Evolutionary conservation across 2,329 filamentous ascomycete genomes (phyloP), one percentile per base, ranked within the genome.

Genomic region (Colletotrichum lindemuthianum): DNA sequence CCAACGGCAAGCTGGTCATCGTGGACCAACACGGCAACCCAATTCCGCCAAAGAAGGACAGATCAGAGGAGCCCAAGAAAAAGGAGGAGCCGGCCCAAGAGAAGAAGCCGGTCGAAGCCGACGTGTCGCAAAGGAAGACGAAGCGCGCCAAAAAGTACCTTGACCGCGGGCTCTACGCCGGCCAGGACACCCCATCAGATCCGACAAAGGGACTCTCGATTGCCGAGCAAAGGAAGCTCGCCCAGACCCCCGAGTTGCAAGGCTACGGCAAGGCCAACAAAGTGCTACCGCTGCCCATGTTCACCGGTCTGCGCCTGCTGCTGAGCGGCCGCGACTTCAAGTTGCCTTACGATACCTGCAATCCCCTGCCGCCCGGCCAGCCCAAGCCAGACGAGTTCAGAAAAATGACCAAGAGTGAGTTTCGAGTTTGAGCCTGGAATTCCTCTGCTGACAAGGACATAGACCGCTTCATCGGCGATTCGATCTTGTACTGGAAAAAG

Each of bases 331-430:
- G 91, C 54, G 89, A 96, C 74, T 98, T 97, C 78, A 93, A 93
- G 76, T 81, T 99, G 36, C 96, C 96, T 0, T 97, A 88, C 72
- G 91, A 97, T 74, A 84, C 97, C 51, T 98, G 95, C 81, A 92
- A 93, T 58, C 95, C 95, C 3, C 85, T 97, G 16, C 91, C 92
- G 4, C 88, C 89, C 2, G 93, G 92, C 53, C 92, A 97, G 74
- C 92, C 93, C 32, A 97, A 97, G 77, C 94, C 95, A 1, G 90
- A 96, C 69, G 93, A 97, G 71, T 99, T 94, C 91, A 89, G 90
- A 70, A 95, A 95, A 75, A 90, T 96, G 70, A 94, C 93, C 68
- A 96, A 92, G 78, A 98, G 92, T 96, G 82, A 82, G 90, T 78
- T 47, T 8, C n/a, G 53, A 10, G 16, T 40, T 37, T 48, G 10